These are phyloP conservation scores for Ustilago hordei DNA, from an alignment of 1,284 basidiomycete species.

Conservation along the genomic window DNA sequence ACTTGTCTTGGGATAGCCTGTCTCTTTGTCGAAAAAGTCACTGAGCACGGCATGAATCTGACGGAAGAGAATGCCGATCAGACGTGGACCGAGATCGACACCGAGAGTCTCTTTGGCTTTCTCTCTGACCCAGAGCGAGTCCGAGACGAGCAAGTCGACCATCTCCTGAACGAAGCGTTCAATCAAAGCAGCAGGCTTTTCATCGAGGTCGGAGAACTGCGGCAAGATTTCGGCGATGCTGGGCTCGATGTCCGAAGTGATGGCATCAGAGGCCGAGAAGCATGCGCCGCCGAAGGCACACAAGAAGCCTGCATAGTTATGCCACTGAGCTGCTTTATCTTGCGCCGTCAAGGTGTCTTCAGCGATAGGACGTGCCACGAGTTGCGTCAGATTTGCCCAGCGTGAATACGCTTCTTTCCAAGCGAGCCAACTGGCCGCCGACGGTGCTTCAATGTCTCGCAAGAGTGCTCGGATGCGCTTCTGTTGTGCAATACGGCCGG, in stretches of 20 bases:
- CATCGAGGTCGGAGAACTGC: constrained; percentile 28
- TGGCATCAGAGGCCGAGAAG: constrained; percentile 29
- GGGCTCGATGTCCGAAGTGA: constrained; percentile 29
- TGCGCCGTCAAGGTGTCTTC: constrained; percentile 74
- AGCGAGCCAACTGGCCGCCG: constrained; percentile 78
- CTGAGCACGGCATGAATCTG: constrained; percentile 64
- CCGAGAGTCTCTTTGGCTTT: constrained; percentile 67
- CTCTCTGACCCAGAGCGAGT: constrained; percentile 66
- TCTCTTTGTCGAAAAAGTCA: constrained; percentile 65
- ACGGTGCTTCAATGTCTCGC: constrained; percentile 76
- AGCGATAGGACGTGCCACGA: constrained; percentile 70
- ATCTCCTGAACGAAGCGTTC: constrained; percentile 64
- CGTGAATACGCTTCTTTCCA: constrained; percentile 84
- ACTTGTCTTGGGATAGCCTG: constrained; percentile 57
- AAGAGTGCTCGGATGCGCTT: constrained; percentile 81
- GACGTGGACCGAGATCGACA: constrained; percentile 53
- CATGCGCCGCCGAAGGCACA: constrained; percentile 81
- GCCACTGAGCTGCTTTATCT: constrained; percentile 76
- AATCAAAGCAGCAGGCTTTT: constrained; percentile 47
- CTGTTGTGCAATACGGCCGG: constrained; percentile 80
- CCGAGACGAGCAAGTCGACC: constrained; percentile 66
- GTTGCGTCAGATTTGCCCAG: constrained; percentile 73
- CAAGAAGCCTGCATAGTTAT: constrained; percentile 84
- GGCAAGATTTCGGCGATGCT: constrained; percentile 34
- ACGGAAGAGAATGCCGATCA: constrained; percentile 62